Conservation (phyloP, 108 stramenopile species). For the Stephanodiscus triporus region DNA sequence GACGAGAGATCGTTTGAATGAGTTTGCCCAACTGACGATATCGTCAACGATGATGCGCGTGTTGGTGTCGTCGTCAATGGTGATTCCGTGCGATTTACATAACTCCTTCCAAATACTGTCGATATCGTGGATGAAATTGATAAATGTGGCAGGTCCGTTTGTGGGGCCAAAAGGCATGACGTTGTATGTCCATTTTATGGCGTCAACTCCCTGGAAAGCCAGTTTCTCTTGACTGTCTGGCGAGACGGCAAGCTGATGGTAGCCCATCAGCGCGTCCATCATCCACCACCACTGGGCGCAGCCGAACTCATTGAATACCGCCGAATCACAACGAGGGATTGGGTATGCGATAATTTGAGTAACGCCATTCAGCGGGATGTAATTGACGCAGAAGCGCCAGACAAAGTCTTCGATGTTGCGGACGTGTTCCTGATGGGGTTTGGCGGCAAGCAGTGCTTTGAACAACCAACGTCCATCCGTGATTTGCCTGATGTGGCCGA, state of each 20-base stretch:
- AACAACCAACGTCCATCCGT: neutral
- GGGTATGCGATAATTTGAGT: neutral
- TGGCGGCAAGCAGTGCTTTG: neutral
- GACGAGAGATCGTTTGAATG: neutral
- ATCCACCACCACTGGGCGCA: neutral
- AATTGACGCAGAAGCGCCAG: constrained; percentile 1
- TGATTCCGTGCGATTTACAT: neutral
- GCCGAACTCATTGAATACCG: neutral
- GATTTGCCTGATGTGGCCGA: neutral
- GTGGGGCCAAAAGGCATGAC: neutral
- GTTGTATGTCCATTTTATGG: neutral
- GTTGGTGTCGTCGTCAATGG: neutral
- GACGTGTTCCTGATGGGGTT: neutral
- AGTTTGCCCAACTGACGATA: neutral
- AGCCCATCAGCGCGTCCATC: neutral
- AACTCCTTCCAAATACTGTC: neutral
- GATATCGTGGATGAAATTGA: neutral
- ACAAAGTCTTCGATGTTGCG: constrained; percentile 1
- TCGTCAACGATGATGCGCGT: neutral
- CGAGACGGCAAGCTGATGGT: neutral
- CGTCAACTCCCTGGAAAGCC: no score
- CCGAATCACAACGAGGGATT: neutral
- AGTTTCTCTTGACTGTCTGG: neutral
- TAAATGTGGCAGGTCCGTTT: neutral
- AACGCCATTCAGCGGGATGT: neutral